phyloP scores from a whole-genome alignment of 2,329 filamentous ascomycete genomes.

The Cladosporium phlei region DNA sequence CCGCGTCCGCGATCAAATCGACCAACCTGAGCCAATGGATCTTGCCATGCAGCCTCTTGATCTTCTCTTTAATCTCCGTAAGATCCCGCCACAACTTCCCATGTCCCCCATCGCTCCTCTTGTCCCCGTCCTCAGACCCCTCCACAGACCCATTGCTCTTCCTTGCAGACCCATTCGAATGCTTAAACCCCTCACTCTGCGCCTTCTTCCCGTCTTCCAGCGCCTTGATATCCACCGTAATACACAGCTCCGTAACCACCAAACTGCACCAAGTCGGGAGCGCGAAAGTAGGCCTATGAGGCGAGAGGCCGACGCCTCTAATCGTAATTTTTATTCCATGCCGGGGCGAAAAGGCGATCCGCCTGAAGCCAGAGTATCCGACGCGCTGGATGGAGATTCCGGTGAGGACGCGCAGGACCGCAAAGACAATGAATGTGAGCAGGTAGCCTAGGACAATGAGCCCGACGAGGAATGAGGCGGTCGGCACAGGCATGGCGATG shows the following conservation, averaged over 20 bases:
- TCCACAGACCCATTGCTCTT: constrained; percentile 15
- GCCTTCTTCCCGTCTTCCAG: constrained; percentile 39
- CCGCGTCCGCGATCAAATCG: constrained; percentile 79
- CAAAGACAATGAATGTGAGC: constrained; percentile 87
- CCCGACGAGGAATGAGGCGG: constrained; percentile 71
- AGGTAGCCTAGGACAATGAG: constrained; percentile 82
- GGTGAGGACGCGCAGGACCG: constrained; percentile 84
- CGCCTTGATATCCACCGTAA: constrained; percentile 73
- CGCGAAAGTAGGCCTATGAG: constrained; percentile 92
- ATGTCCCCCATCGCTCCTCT: constrained; percentile 33
- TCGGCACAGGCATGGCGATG: constrained; percentile 41
- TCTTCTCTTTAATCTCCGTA: constrained; percentile 72
- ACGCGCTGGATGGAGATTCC: constrained; percentile 94
- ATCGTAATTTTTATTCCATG: constrained; percentile 89
- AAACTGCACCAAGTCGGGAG: constrained; percentile 96
- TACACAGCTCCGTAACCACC: constrained; percentile 75
- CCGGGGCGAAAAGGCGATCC: constrained; percentile 81
- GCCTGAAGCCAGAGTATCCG: constrained; percentile 84
- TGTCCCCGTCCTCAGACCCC: constrained; percentile 11
- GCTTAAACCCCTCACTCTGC: constrained; percentile 10
- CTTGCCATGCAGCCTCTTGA: constrained; percentile 80
- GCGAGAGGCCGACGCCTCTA: constrained; percentile 75
- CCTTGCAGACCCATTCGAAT: constrained; percentile 15
- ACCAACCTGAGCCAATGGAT: constrained; percentile 86
- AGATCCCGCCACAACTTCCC: constrained; percentile 77